Percentiles rank a stretch among this genome's conserved stretches.
These are phyloP conservation scores for Xerocomellus intermedius DNA, from an alignment of 768 basidiomycete species.

Conservation along the genomic window DNA sequence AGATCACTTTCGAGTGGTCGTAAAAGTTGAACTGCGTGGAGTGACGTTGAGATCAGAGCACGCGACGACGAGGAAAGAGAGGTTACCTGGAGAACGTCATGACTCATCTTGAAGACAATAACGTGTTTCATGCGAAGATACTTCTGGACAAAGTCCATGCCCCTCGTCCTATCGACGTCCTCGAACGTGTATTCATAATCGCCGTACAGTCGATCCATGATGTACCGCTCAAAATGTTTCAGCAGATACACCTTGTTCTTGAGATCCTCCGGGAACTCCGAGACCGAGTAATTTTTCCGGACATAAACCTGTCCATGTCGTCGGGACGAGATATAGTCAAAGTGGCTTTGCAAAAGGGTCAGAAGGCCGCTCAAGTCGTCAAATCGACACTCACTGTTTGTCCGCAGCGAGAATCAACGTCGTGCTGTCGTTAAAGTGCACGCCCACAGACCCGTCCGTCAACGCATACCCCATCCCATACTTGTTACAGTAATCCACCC, in stretches of 20 bases:
- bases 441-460: slow-evolving; percentile 91
- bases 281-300: slow-evolving; percentile 68
- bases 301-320: slow-evolving; percentile 64
- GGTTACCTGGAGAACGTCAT: slow-evolving; percentile 89
- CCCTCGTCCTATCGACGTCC: slow-evolving; percentile 63
- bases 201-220: slow-evolving; percentile 85
- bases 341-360: slow-evolving; percentile 47
- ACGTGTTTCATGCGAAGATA: slow-evolving; percentile 97
- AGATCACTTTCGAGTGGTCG: slow-evolving; percentile 93
- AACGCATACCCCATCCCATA: slow-evolving; percentile 99
- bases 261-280: slow-evolving; percentile 75
- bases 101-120: slow-evolving; percentile 94
- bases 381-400: slow-evolving; percentile 61
- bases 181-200: slow-evolving; percentile 82
- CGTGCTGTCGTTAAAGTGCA: slow-evolving; percentile 96
- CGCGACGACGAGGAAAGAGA: background rate
- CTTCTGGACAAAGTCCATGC: slow-evolving; percentile 95
- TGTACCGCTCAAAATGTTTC: slow-evolving; percentile 92
- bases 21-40: slow-evolving; percentile 89
- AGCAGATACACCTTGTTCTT: slow-evolving; percentile 90
- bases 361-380: background rate
- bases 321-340: slow-evolving; percentile 81
- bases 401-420: slow-evolving; percentile 81
- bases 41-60: background rate
- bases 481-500: slow-evolving; percentile 99